phyloP scores from a whole-genome alignment of 2,329 filamentous ascomycete species.

The Aspergillus tubingensis region DNA sequence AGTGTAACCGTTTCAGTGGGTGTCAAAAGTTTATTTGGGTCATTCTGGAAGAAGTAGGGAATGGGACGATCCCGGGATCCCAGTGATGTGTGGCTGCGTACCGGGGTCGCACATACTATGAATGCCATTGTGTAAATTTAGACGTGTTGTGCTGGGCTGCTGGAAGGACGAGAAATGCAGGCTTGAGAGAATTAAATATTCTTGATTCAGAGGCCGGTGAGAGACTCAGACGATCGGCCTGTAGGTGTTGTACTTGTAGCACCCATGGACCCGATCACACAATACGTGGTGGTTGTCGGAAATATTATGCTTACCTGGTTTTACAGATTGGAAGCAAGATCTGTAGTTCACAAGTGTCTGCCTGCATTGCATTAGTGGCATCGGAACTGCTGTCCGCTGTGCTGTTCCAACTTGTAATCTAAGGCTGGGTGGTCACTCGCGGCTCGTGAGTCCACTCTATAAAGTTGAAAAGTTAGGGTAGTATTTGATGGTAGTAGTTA shows the following conservation, averaged over 20 bases:
- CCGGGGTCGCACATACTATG: neutral
- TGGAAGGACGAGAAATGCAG: neutral
- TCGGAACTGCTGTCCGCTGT: neutral
- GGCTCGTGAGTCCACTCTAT: neutral
- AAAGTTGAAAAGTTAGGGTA: neutral
- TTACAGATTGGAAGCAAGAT: neutral
- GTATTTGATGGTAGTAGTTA: neutral
- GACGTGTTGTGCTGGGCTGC: neutral
- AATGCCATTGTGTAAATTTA: neutral
- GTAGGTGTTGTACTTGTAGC: neutral
- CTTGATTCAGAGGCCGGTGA: neutral
- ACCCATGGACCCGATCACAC: neutral
- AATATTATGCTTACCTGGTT: neutral
- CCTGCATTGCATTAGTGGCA: neutral
- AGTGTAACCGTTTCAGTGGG: conserved; percentile 11
- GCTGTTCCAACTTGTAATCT: neutral
- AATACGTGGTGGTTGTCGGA: neutral
- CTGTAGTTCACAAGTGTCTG: neutral
- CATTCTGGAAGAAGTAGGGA: neutral
- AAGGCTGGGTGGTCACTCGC: neutral
- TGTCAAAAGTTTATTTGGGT: neutral
- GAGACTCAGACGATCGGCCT: neutral
- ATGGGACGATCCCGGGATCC: neutral
- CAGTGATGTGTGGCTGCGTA: neutral
- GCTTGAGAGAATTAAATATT: neutral